Percentiles rank a stretch among this genome's conserved stretches.
Conservation (phyloP, 192 early-diverging fungal genomes). For the Dissophora ornata region DNA sequence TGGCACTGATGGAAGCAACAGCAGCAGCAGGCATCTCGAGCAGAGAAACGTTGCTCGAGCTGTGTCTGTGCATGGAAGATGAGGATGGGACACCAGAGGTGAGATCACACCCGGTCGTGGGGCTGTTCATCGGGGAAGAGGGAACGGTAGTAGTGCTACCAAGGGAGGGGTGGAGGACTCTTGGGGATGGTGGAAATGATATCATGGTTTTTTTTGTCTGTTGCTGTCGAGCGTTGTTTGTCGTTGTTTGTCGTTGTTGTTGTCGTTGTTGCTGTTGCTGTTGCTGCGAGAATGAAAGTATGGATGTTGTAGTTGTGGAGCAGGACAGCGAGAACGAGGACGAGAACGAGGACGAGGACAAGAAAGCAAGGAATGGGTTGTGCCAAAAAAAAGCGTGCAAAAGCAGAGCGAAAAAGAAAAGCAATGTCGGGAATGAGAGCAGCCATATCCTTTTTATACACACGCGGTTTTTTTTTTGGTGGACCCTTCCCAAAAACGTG, state of each 20-base stretch:
- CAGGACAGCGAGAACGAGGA: neutral
- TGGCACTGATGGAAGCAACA: neutral
- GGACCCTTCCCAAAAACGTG: neutral
- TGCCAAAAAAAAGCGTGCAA: neutral
- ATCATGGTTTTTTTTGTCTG: constrained; percentile 16
- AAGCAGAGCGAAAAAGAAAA: constrained; percentile 3
- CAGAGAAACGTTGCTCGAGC: neutral
- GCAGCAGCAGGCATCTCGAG: neutral
- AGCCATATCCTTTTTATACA: no score
- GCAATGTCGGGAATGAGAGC: neutral
- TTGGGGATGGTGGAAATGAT: constrained; percentile 32
- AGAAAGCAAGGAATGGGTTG: neutral
- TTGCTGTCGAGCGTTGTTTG: no score
- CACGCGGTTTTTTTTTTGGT: no score
- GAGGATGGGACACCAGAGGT: neutral
- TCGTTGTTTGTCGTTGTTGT: neutral
- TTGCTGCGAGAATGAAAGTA: no score
- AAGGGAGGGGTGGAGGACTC: constrained; percentile 16
- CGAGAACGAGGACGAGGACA: neutral
- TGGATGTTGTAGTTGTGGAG: neutral
- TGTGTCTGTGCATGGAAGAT: neutral
- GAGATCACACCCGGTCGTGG: neutral
- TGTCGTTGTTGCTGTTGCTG: neutral
- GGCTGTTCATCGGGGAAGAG: no score
- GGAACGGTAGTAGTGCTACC: neutral